A percentile compares a stretch with the other conserved stretches of the same genome.
Evolutionary conservation across 331 rosid genomes (phyloP).

Genomic region (Acacia pycnantha): DNA sequence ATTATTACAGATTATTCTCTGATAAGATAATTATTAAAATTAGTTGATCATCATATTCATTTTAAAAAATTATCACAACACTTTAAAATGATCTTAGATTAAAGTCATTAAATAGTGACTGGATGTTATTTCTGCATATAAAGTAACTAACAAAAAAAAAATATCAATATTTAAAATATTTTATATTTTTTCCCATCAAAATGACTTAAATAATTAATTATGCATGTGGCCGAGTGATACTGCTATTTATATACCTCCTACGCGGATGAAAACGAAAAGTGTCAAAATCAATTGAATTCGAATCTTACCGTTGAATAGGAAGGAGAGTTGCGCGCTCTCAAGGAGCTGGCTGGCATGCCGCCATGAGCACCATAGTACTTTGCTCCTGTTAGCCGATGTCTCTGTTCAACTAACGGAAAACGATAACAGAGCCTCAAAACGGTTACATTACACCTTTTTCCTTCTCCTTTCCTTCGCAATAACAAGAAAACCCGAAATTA

Average conservation of each 20-base stretch:
- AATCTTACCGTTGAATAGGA: neutral
- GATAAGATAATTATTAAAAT: neutral
- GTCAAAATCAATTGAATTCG: no score
- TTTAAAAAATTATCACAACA: neutral
- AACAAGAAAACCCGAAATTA: neutral
- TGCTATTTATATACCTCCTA: no score
- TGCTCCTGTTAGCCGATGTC: neutral
- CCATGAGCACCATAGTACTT: neutral
- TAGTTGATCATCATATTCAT: neutral
- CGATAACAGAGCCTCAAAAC: slow-evolving; percentile 40
- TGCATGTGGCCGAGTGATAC: no score
- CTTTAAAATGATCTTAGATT: neutral
- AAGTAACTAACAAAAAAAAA: neutral
- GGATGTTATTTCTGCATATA: neutral
- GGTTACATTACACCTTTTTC: slow-evolving; percentile 52
- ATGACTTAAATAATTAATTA: no score
- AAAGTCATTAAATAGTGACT: neutral
- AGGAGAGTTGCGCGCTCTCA: neutral
- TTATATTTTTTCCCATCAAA: no score
- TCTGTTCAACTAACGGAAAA: slow-evolving; percentile 34
- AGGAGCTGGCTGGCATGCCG: neutral
- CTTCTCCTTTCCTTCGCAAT: neutral
- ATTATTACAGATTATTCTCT: no score
- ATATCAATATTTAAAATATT: no score
- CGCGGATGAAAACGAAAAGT: neutral